Base-by-base conservation (phyloP, 2,329 filamentous ascomycete species). In the Diaporthe citrichinensis region DNA sequence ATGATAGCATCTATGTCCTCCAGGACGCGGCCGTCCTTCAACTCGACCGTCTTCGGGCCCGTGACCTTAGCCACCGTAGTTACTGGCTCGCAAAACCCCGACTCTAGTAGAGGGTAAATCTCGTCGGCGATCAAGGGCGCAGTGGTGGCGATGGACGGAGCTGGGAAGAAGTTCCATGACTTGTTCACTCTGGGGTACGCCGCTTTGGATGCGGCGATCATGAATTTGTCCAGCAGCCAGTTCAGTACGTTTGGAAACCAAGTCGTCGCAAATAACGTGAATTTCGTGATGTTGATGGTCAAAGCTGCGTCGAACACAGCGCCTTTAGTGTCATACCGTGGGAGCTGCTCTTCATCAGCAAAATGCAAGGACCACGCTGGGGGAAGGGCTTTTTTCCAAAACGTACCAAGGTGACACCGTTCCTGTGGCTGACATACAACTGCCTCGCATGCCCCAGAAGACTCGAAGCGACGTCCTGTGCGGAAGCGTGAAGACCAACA, bases 1-100 rank as follows among this genome's bases (percentile, higher is more conserved):
- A 77, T 71, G 9, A 77, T 77, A 12, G 74, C 71, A 51, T 77
- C 76, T 14, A 77, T 74, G 17, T 76, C 67, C 17, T 77, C 67
- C 44, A 77, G 25, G 8, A 76, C 59, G 39, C 44, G 62, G 17
- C 74, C 76, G 23, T 75, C 59, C 9, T 75, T 72, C 5, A 77
- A 41, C 57, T 71, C 51, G 8, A 77, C 51, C 7, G 74, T 71
- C 46, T 51, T 74, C n/a, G 72, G 71, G 9, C 76, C 76, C 4
- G 67, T 74, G 4, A 77, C 59, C 39, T 68, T 58, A 15, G 73
- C 17, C 6, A 77, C 74, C 2, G 74, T 34, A 5, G 74, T 4
- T 7, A 77, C 74, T 4, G 74, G 76, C 44, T 76, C 59, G 25
- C 74, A 75, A 31, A 77, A 76, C 4, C 76, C 76, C 1, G 76